A percentile compares a stretch with the other conserved stretches of the same genome.
phyloP scores from a whole-genome alignment of 2,329 filamentous ascomycete species.

The Capronia americana region DNA sequence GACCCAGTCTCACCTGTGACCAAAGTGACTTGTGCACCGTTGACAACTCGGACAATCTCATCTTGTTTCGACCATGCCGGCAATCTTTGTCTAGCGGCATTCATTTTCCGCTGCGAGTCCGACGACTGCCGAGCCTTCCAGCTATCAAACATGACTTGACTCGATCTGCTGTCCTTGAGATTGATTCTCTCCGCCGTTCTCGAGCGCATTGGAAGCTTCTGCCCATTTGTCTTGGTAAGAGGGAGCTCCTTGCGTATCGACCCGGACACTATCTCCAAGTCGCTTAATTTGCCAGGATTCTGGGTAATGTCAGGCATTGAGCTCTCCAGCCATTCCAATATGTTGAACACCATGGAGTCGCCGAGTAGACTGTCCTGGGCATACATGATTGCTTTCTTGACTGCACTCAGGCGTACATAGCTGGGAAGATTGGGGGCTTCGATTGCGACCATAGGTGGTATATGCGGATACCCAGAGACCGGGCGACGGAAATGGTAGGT shows the following conservation, averaged over 20 bases:
- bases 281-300: conserved; percentile 79
- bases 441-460: conserved; percentile 67
- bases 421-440: conserved; percentile 71
- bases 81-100: conserved; percentile 72
- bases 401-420: conserved; percentile 89
- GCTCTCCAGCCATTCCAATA: conserved; percentile 90
- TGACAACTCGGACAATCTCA: conserved; percentile 76
- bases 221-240: neutral
- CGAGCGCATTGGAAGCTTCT: neutral
- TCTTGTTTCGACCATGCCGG: conserved; percentile 88
- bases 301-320: conserved; percentile 83
- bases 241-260: conserved; percentile 40
- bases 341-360: conserved; percentile 88
- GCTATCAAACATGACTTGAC: conserved; percentile 58
- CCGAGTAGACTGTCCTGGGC: conserved; percentile 74
- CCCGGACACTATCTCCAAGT: conserved; percentile 80
- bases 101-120: conserved; percentile 74
- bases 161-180: conserved; percentile 30
- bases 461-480: conserved; percentile 69
- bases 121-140: conserved; percentile 74
- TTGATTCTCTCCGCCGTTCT: conserved; percentile 13
- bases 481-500: conserved; percentile 72
- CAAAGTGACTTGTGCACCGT: conserved; percentile 84
- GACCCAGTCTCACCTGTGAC: conserved; percentile 97
- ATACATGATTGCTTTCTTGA: conserved; percentile 76